phyloP scores from a whole-genome alignment of 192 early-diverging fungal species.

The Mortierella antarctica region DNA sequence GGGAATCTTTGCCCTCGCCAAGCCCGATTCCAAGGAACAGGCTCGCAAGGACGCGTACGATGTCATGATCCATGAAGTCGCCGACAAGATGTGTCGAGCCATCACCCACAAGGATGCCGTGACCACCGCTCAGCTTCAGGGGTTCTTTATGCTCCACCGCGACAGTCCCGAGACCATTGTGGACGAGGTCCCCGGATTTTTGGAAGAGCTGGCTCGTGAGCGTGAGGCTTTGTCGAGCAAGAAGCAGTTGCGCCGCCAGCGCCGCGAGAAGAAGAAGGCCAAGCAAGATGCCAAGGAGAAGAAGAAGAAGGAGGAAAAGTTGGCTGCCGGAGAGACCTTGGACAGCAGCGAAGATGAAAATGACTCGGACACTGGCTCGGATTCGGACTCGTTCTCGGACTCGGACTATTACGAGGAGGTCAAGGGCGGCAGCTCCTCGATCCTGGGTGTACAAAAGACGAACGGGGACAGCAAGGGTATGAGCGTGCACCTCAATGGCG shows the following conservation, averaged over 20 bases:
- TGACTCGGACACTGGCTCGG: slow-evolving; percentile 9
- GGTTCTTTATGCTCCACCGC: slow-evolving; percentile 53
- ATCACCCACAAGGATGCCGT: slow-evolving; percentile 30
- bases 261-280: slow-evolving; percentile 35
- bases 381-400: slow-evolving; percentile 32
- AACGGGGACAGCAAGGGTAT: neutral
- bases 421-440: neutral
- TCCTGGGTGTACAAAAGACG: neutral
- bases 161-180: slow-evolving; percentile 45
- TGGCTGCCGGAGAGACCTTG: slow-evolving; percentile 23
- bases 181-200: slow-evolving; percentile 36
- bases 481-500: too few relatives aligned
- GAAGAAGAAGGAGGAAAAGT: slow-evolving; percentile 40
- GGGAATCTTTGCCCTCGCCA: neutral
- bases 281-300: slow-evolving; percentile 31
- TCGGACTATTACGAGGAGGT: slow-evolving; percentile 43
- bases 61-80: slow-evolving; percentile 33
- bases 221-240: slow-evolving; percentile 21
- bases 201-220: slow-evolving; percentile 30
- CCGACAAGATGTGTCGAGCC: slow-evolving; percentile 26
- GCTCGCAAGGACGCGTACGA: slow-evolving; percentile 41
- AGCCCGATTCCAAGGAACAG: slow-evolving; percentile 27
- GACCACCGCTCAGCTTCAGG: slow-evolving; percentile 50
- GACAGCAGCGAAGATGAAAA: slow-evolving; percentile 28
- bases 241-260: slow-evolving; percentile 29